Conservation (phyloP, 2,329 filamentous ascomycete genomes). For the Epichloe typhina region DNA sequence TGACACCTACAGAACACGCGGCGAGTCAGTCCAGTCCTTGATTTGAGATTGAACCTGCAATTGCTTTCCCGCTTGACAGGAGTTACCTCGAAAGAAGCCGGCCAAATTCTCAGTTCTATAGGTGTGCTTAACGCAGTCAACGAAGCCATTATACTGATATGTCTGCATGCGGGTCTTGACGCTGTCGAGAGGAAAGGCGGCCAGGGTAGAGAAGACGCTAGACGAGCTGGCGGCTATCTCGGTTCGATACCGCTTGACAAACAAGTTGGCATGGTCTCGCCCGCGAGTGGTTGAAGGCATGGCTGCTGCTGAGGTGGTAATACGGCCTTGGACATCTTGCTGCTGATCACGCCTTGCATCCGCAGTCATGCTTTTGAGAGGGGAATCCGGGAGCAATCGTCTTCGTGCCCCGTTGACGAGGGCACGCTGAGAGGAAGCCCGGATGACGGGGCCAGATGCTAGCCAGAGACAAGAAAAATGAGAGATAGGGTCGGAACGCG, state of each 20-base stretch:
- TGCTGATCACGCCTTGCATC: constrained; percentile 20
- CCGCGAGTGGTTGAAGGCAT: constrained; percentile 15
- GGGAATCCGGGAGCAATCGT: constrained; percentile 3
- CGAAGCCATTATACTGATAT: constrained; percentile 63
- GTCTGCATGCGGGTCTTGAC: constrained; percentile 86
- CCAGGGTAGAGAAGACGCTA: constrained; percentile 65
- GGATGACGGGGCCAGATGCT: background rate
- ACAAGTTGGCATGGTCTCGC: constrained; percentile 21
- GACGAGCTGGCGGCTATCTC: constrained; percentile 67
- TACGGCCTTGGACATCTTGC: constrained; percentile 26
- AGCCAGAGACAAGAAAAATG: background rate
- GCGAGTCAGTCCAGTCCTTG: background rate
- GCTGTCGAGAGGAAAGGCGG: constrained; percentile 77
- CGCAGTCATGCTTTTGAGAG: constrained; percentile 22
- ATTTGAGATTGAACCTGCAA: too few relatives aligned
- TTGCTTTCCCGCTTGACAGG: background rate
- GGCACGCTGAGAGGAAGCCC: background rate
- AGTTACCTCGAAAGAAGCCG: constrained; percentile 69
- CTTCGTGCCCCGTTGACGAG: background rate
- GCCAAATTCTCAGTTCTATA: constrained; percentile 59
- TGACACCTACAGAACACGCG: constrained; percentile 41
- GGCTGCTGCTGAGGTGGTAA: constrained; percentile 15
- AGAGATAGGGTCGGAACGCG: background rate
- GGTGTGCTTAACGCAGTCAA: constrained; percentile 62
- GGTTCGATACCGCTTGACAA: constrained; percentile 65